These are phyloP conservation scores for Euphorbia tirucalli DNA, from an alignment of 345 rosid species.

Conservation along the genomic window DNA sequence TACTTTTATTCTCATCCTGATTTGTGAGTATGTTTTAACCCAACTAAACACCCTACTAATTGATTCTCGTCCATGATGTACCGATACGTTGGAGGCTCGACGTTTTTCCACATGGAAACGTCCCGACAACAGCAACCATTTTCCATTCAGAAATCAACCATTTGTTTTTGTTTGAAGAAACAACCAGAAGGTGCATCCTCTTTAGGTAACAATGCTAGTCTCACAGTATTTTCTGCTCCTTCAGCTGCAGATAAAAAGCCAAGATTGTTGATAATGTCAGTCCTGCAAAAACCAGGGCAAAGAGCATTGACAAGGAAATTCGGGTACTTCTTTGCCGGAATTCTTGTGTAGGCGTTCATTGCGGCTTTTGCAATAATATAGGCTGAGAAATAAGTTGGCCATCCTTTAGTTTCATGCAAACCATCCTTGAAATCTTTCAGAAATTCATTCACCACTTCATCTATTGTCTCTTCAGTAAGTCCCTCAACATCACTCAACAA, in stretches of 20 bases:
- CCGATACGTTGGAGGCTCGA: too few species aligned
- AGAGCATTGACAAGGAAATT: constrained; percentile 29
- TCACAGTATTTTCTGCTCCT: constrained; percentile 36
- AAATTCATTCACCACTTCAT: constrained; percentile 18
- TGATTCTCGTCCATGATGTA: too few species aligned
- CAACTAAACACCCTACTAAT: too few species aligned
- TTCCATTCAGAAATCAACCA: constrained; percentile 14
- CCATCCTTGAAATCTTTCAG: constrained; percentile 30
- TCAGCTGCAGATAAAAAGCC: constrained; percentile 27
- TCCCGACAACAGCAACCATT: neutral
- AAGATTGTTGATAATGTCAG: constrained; percentile 27
- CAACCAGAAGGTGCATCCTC: constrained; percentile 33
- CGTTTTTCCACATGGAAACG: too few species aligned
- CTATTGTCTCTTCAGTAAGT: constrained; percentile 35
- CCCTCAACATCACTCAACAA: constrained; percentile 20
- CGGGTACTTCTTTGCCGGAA: constrained; percentile 33
- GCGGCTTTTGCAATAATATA: constrained; percentile 29
- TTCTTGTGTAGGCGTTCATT: constrained; percentile 35
- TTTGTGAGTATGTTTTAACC: too few species aligned
- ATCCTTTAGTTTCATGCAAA: constrained; percentile 23
- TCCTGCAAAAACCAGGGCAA: constrained; percentile 39
- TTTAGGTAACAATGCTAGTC: constrained; percentile 33
- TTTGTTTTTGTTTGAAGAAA: constrained; percentile 24
- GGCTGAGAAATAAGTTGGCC: constrained; percentile 31
- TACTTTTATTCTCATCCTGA: too few species aligned